These are phyloP conservation scores for Turritis glabra DNA, from an alignment of 345 rosid genomes.

Conservation along the genomic window DNA sequence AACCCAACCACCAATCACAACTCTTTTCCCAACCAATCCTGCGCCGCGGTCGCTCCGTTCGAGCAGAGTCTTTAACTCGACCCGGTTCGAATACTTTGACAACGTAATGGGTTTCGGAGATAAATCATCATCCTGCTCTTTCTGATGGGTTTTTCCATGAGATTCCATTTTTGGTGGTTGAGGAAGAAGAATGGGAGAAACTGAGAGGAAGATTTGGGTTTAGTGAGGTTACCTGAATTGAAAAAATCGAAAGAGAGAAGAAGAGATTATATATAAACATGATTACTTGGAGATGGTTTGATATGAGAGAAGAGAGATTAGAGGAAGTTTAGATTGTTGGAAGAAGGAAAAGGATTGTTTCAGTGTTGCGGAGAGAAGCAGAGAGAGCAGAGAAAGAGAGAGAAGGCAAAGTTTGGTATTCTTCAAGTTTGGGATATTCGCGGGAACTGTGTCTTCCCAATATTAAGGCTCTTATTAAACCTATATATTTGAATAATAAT, in stretches of 20 bases:
- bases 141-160: slow-evolving; percentile 24
- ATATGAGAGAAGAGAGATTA: slow-evolving; percentile 42
- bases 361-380: slow-evolving; percentile 21
- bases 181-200: background rate
- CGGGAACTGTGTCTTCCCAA: slow-evolving; percentile 49
- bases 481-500: no score
- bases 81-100: slow-evolving; percentile 64
- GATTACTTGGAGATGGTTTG: background rate
- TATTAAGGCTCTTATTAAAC: no score
- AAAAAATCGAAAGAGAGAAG: slow-evolving; percentile 18
- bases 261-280: slow-evolving; percentile 32
- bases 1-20: slow-evolving; percentile 94
- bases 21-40: slow-evolving; percentile 47
- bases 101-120: slow-evolving; percentile 5
- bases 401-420: slow-evolving; percentile 60
- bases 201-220: background rate
- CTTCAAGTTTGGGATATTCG: slow-evolving; percentile 54
- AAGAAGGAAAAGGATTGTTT: slow-evolving; percentile 71
- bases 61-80: slow-evolving; percentile 54
- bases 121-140: background rate
- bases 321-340: slow-evolving; percentile 48
- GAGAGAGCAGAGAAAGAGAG: background rate
- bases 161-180: slow-evolving; percentile 34
- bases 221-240: slow-evolving; percentile 2
- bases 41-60: slow-evolving; percentile 50